Base-by-base conservation (phyloP, 2,329 filamentous ascomycete genomes). In the Fusarium coicis region DNA sequence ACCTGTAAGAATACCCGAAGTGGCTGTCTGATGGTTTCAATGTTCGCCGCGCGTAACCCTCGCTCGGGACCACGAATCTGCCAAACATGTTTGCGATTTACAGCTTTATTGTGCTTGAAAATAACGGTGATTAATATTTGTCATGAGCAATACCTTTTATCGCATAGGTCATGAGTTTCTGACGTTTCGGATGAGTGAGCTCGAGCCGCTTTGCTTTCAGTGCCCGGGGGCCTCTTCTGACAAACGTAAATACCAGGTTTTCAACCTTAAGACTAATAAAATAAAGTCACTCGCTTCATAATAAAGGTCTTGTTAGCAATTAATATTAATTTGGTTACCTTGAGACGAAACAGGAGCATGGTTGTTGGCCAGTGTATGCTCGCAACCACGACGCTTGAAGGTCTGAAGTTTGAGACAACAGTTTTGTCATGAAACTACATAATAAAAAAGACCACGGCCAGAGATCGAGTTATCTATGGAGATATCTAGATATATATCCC, bases 1-100 rank as follows among this genome's bases (percentile, higher is more conserved):
- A 11, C 30, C 39, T 61, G 47, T 23, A 60, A 60, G 42, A 50
- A 57, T 43, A 60, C 54, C 52, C 42, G 49, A 57, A 32, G 42
- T 46, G 28, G 49, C 37, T 54, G 46, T 19, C 34, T 30, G 32
- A 50, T 39, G 36, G 46, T 50, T 15, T 43, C 32, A 57, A n/a
- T 65, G 19, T 61, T 60, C 40, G n/a, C 63, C 52, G 61, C 52
- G 47, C 21, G 39, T 62, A 68, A 50, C 60, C 46, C 44, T 66
- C 63, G 56, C 56, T 42, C 60, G 15, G 53, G 60, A 73, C 66
- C 64, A 50, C 46, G 55, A 65, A 63, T 57, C 61, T 60, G 28
- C 58, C 44, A 37, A 39, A 32, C 37, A 16, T 55, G 39, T 39
- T 47, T 32, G 18, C 39, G n/a, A 52, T 52, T 19, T 46, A 28